Base-by-base conservation (phyloP, 805 yeast species). In the Komagataella pastoris region DNA sequence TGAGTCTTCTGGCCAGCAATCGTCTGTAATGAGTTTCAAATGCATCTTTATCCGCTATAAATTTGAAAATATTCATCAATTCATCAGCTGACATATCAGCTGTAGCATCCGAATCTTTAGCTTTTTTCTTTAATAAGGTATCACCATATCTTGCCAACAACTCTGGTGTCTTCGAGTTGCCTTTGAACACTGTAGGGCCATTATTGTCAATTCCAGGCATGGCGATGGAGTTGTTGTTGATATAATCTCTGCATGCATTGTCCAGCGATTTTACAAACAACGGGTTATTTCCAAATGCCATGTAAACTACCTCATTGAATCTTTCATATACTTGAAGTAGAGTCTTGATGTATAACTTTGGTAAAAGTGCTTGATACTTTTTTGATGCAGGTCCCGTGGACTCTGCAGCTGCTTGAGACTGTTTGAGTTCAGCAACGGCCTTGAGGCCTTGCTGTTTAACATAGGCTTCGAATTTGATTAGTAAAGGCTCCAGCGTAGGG, bases 21-120 rank as follows among this genome's bases (percentile, higher is more conserved):
- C 97, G 80, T 66, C 97, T 81, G 67, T 93, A 93, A 70, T 87
- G 85, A 55, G 83, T 85, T 69, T 93, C 98, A 68, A 93, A 95
- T 46, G 93, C 87, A 70, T 95, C 98, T 65, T 89, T 90, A 65
- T 93, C 98, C 47, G 87, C 89, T 53, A 95, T 76, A 63, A 86
- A 91, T 61, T 83, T 83, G 73, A 93, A 88, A 24, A 93, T 74
- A 14, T 83, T 78, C 86, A 91, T 87, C 59, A 93, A 77, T 61
- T 90, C 93, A 58, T 85, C 90, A 48, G 85, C 80, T 51, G 81
- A 80, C 82, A 90, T 80, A 61, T 84, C 91, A 54, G 73, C 70
- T n/a, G 77, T 70, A 14, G 77, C 72, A 14, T 51, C 51, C 7
- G 55, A 43, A 53, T 81, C 85, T 62, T 83, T 84, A 48, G 80